A percentile compares a stretch with the other conserved stretches of the same genome.
phyloP scores from a whole-genome alignment of 2,329 filamentous ascomycete species.

The Clarireedia monteithiana region DNA sequence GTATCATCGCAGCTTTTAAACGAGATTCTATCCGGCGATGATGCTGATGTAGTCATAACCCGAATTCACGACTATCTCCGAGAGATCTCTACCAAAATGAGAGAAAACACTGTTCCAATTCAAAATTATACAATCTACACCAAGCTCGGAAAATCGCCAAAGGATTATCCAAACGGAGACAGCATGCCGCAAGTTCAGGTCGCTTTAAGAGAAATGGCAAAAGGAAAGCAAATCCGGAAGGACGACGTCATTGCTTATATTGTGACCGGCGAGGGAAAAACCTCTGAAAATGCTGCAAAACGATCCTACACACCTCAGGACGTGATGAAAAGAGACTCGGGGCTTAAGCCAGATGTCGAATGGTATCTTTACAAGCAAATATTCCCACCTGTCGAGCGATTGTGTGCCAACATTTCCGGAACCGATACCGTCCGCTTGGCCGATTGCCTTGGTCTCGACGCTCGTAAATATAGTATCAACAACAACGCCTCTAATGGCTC shows the following conservation, averaged over 20 bases:
- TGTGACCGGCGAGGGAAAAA: conserved; percentile 66
- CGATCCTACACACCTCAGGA: conserved; percentile 84
- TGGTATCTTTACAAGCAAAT: conserved; percentile 99
- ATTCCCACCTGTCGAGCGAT: conserved; percentile 91
- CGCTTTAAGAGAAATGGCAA: conserved; percentile 76
- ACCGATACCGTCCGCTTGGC: conserved; percentile 86
- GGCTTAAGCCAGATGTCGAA: conserved; percentile 81
- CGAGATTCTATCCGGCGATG: conserved; percentile 89
- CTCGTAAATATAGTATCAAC: conserved; percentile 73
- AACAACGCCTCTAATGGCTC: conserved; percentile 42
- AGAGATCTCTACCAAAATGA: conserved; percentile 80
- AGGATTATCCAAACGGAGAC: conserved; percentile 88
- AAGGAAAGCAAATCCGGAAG: conserved; percentile 80
- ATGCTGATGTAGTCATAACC: conserved; percentile 77
- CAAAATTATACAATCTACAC: conserved; percentile 97
- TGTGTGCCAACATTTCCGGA: conserved; percentile 90
- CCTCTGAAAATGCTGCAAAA: conserved; percentile 68
- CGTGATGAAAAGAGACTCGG: conserved; percentile 67
- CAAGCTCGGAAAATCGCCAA: conserved; percentile 88
- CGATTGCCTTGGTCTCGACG: conserved; percentile 88
- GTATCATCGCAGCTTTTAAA: conserved; percentile 86
- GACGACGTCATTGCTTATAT: conserved; percentile 97
- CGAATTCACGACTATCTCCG: conserved; percentile 91
- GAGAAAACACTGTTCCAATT: conserved; percentile 63
- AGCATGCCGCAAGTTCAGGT: conserved; percentile 98